Evolutionary conservation across 1,284 basidiomycete genomes (phyloP), one percentile per base, ranked within the genome.

Genomic region (Xanthoconium separans): DNA sequence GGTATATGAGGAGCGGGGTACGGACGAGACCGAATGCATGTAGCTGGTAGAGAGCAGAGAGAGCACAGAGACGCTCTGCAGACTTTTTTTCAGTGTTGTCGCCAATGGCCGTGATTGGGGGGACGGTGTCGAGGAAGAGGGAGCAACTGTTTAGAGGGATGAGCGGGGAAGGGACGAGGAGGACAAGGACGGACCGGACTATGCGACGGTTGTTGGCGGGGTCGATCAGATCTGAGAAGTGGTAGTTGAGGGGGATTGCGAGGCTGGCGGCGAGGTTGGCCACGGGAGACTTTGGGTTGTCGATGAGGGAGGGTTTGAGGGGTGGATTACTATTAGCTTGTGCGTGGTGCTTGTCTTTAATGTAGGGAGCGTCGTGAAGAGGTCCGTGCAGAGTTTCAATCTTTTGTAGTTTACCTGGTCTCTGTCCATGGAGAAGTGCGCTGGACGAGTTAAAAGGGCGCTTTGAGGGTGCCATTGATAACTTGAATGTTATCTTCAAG

Each of bases 31-130:
- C 83, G 18, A 76, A 66, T n/a, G 72, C 69, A 44, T 85, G 75
- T 12, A 95, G 67, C 65, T 94, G 89, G 62, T 89, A 79, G 44
- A 88, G 70, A 6, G 84, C 86, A 49, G 85, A 85, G 15, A 93
- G 71, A 0, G 88, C 86, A 4, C 92, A 91, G 5, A 93, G 73
- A 65, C 81, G 82, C 64, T 91, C 85, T 2, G 94, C 89, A 31
- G 87, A 82, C 61, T 87, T 89, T 65, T 78, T 84, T 10, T 71
- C 75, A 2, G 73, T n/a, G 50, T 78, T 76, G 68, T 98, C 95
- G 3, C 77, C 94, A 65, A 79, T 63, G 16, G 77, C 85, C 49
- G 77, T 64, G 29, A 88, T 62, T 13, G 71, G 70, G 0, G 77
- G 70, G 11, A 75, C 75, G 27, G 75, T 71, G 33, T 76, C 70